phyloP scores from a whole-genome alignment of 2,329 filamentous ascomycete species.

The Stagonosporopsis tanaceti region DNA sequence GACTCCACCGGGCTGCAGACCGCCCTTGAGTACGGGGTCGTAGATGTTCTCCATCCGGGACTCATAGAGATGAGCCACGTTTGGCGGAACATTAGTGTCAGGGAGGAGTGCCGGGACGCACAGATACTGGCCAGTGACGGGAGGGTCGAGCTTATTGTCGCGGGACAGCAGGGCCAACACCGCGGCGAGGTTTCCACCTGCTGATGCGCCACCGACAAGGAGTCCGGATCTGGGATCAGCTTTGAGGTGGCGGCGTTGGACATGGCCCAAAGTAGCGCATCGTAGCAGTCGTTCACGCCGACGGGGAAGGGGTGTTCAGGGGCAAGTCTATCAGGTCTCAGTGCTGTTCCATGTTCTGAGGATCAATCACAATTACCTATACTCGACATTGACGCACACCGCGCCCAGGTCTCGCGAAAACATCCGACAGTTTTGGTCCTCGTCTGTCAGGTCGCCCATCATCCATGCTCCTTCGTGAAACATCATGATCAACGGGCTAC shows the following conservation, averaged over 20 bases:
- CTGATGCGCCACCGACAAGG: constrained; percentile 60
- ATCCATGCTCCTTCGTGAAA: constrained; percentile 58
- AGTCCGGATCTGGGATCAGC: constrained; percentile 57
- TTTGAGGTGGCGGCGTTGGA: constrained; percentile 39
- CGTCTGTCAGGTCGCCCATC: constrained; percentile 54
- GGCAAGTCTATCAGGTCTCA: constrained; percentile 49
- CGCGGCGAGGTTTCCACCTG: constrained; percentile 62
- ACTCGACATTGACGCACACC: constrained; percentile 60
- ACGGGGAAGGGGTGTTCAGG: constrained; percentile 61
- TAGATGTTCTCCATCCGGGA: constrained; percentile 43
- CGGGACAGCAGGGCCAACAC: constrained; percentile 56
- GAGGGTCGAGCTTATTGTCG: constrained; percentile 52
- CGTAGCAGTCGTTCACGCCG: constrained; percentile 59
- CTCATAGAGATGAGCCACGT: constrained; percentile 51
- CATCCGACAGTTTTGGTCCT: constrained; percentile 53
- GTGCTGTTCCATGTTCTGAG: background rate
- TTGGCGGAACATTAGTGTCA: constrained; percentile 50
- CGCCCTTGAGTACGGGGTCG: constrained; percentile 36
- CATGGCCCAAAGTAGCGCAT: constrained; percentile 55
- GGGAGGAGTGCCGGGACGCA: constrained; percentile 57
- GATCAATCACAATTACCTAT: constrained; percentile 46
- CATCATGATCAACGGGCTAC: constrained; percentile 42
- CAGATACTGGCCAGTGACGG: constrained; percentile 57
- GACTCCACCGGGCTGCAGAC: constrained; percentile 20
- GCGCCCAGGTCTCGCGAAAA: constrained; percentile 49